Evolutionary conservation across 2,329 filamentous ascomycete genomes (phyloP).

Genomic region (Pyrenochaeta sp.): DNA sequence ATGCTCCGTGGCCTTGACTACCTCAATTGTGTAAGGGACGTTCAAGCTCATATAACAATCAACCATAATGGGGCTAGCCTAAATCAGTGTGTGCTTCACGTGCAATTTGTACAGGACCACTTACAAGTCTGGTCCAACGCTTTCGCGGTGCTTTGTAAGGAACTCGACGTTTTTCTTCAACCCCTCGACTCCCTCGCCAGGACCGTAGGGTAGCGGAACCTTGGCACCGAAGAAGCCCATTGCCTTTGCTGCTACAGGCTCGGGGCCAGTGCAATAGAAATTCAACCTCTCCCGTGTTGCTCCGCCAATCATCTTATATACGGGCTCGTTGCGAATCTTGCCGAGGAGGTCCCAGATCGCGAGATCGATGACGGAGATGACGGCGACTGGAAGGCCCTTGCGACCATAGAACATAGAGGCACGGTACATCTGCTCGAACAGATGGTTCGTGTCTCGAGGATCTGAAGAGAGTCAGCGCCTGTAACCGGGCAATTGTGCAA

Average conservation of each 20-base stretch:
- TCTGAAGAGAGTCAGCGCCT: slow-evolving; percentile 59
- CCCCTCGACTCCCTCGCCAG: slow-evolving; percentile 83
- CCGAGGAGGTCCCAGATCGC: slow-evolving; percentile 92
- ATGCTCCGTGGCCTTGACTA: slow-evolving; percentile 82
- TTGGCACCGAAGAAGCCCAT: slow-evolving; percentile 94
- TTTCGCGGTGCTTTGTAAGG: slow-evolving; percentile 81
- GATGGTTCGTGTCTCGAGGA: slow-evolving; percentile 86
- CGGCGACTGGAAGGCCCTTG: slow-evolving; percentile 87
- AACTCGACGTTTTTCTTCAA: slow-evolving; percentile 91
- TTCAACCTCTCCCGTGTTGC: slow-evolving; percentile 83
- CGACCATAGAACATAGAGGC: slow-evolving; percentile 96
- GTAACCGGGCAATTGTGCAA: background rate
- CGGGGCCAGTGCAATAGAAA: slow-evolving; percentile 95
- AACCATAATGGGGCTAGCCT: slow-evolving; percentile 75
- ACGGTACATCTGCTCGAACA: slow-evolving; percentile 97
- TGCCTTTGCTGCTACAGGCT: slow-evolving; percentile 78
- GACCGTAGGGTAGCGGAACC: slow-evolving; percentile 87
- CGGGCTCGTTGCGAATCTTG: slow-evolving; percentile 90
- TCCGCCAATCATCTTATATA: slow-evolving; percentile 93
- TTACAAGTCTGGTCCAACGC: slow-evolving; percentile 81
- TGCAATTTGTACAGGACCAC: background rate
- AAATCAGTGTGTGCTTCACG: background rate
- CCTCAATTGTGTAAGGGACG: slow-evolving; percentile 89
- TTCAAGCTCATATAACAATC: slow-evolving; percentile 98
- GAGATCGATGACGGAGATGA: slow-evolving; percentile 93